Base-by-base conservation (phyloP, 257 asterid genomes). In the Nicotiana tomentosiformis region DNA sequence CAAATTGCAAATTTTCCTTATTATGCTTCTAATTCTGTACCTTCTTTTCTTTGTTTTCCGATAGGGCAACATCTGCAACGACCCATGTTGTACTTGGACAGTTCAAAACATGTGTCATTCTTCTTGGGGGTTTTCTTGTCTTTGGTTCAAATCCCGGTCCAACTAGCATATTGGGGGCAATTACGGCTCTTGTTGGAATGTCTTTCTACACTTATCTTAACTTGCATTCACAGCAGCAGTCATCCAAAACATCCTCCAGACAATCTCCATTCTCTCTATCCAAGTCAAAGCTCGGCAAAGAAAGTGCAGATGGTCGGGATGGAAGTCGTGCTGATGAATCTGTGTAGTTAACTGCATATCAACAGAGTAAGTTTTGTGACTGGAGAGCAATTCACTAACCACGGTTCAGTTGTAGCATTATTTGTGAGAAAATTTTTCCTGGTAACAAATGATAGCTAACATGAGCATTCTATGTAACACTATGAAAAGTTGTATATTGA, bases 1-100 rank as follows among this genome's bases (percentile, higher is more conserved):
- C 51, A 26, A 18, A 58, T 60, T 23, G 0, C 3, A 39, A 37
- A n/a, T 29, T 35, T 43, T 78, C 1, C 10, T 5, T 56, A 23
- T 6, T 60, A 56, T 26, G 30, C 15, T 23, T 20, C 77, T 80
- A 35, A 61, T 26, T 81, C 18, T 68, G 65, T 56, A 11, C 0
- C 32, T 81, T 32, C 0, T 32, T 32, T 77, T 16, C 51, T 84
- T 49, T 62, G 61, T 29, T 33, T 32, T 10, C 79, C 77, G 26
- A 30, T 82, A 96, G 99, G 90, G 98, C 93, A 43, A 94, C 99
- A 57, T 96, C 98, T 87, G 98, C 99, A 57, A 96, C 98, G 46
- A 94, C 98, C 32, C 99, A 94, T 39, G 99, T 87, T 17, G 98
- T 96, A 60, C 98, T 96, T 4, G 99, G 98, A 82, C 99, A 94